A percentile compares a stretch with the other conserved stretches of the same genome.
These are phyloP conservation scores for Podaxis mareebaensis DNA, from an alignment of 768 basidiomycete genomes.

Conservation along the genomic window DNA sequence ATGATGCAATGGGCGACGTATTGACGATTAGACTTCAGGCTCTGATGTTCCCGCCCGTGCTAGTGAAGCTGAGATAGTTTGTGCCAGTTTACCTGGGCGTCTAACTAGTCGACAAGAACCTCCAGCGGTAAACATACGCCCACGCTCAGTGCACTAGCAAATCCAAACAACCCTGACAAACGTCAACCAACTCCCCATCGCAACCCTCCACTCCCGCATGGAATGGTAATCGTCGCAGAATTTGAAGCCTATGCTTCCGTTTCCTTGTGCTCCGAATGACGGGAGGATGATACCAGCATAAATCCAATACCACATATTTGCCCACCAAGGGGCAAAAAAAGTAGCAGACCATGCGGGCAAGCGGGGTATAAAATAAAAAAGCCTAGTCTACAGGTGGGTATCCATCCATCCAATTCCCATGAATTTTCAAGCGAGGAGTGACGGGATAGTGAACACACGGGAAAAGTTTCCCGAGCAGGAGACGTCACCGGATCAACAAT, in stretches of 20 bases:
- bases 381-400: conserved; percentile 2
- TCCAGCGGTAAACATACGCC: neutral
- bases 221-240: neutral
- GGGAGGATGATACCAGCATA: neutral
- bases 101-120: neutral
- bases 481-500: neutral
- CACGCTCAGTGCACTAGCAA: neutral
- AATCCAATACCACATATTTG: neutral
- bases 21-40: too few species aligned
- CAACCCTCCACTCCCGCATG: neutral
- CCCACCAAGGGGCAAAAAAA: neutral
- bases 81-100: too few species aligned
- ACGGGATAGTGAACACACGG: neutral
- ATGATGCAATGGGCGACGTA: too few species aligned
- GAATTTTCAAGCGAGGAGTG: neutral
- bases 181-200: too few species aligned
- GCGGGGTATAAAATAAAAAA: conserved; percentile 3
- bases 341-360: neutral
- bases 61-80: too few species aligned
- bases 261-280: neutral
- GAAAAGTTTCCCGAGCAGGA: neutral
- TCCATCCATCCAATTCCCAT: neutral
- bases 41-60: too few species aligned
- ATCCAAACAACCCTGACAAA: neutral
- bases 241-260: neutral